Conservation (phyloP, 768 basidiomycete species). For the Russula ochroleuca region DNA sequence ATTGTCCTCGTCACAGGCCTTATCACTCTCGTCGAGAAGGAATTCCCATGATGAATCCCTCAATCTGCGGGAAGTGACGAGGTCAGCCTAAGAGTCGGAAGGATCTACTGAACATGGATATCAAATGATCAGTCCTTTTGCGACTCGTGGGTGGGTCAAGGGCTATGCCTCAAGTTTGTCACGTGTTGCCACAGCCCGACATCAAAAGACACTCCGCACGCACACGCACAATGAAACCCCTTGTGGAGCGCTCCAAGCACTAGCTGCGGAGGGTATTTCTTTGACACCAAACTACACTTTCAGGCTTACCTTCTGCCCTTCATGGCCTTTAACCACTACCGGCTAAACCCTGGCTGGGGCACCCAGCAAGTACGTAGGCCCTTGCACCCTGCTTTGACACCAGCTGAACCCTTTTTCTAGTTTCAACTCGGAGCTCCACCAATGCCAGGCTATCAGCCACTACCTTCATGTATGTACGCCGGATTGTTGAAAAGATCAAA, state of each 20-base stretch:
- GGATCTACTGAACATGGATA: not conserved
- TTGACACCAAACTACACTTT: not conserved
- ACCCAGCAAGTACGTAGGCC: conserved; percentile 37
- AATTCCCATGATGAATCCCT: not conserved
- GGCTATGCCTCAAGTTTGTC: not conserved
- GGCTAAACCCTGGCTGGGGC: conserved; percentile 45
- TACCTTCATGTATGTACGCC: conserved; percentile 34
- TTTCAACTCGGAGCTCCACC: conserved; percentile 27
- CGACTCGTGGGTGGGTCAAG: conserved; percentile 4
- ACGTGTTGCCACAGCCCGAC: conserved; percentile 2
- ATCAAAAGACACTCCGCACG: not conserved
- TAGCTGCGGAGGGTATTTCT: not conserved
- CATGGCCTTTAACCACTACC: conserved; percentile 50
- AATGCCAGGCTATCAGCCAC: conserved; percentile 39
- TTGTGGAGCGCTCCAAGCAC: not conserved
- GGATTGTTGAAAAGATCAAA: conserved; percentile 1
- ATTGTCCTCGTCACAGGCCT: not conserved
- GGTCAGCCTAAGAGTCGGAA: not conserved
- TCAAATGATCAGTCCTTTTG: not conserved
- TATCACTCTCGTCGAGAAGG: not conserved
- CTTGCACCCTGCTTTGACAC: not conserved
- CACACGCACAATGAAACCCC: not conserved
- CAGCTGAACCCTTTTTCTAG: conserved; percentile 9
- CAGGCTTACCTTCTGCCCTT: conserved; percentile 20
- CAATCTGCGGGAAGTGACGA: not conserved